Conservation (phyloP, 2,329 filamentous ascomycete species). For the Helicocarpus griseus region DNA sequence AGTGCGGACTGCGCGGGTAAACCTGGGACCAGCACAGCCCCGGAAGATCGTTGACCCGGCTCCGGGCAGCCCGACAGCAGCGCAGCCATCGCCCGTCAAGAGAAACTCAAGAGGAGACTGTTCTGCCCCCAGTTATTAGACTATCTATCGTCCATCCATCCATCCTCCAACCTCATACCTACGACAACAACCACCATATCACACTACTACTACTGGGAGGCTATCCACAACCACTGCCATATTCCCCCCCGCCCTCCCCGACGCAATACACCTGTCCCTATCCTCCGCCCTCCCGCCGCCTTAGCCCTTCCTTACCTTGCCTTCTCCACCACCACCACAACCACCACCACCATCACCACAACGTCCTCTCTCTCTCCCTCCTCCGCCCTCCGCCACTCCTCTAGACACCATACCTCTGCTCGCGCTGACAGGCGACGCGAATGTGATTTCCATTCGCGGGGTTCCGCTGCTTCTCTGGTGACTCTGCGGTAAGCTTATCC, state of each 20-base stretch:
- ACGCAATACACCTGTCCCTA: no score
- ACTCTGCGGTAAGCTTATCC: neutral
- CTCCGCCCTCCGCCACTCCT: neutral
- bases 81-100: neutral
- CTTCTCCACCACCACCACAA: neutral
- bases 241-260: neutral
- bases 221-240: neutral
- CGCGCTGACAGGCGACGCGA: neutral
- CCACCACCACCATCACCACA: neutral
- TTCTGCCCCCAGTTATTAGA: no score
- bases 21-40: constrained; percentile 8
- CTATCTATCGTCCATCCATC: no score
- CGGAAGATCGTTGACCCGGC: constrained; percentile 4
- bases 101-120: neutral
- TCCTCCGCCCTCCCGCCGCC: neutral
- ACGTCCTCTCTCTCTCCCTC: neutral
- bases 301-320: neutral
- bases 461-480: neutral
- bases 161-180: neutral
- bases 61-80: no score
- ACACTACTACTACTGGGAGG: neutral
- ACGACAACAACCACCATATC: no score
- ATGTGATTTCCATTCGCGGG: neutral
- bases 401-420: neutral
- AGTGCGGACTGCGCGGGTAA: constrained; percentile 8